phyloP scores from a whole-genome alignment of 2,329 filamentous ascomycete species.

The Penicillium verrucosum region DNA sequence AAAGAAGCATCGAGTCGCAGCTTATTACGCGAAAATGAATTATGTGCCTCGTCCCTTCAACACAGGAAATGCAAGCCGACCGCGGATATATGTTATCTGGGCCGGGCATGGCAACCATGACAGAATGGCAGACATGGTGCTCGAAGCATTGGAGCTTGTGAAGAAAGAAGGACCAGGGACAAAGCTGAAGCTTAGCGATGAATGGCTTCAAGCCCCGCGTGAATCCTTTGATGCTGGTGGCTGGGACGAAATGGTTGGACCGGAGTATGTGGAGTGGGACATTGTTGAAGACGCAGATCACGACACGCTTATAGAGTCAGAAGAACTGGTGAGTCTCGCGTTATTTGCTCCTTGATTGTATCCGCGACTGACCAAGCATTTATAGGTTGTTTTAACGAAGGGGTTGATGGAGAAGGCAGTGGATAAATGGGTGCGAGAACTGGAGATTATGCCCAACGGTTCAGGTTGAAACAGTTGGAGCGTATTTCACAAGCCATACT shows the following conservation, averaged over 20 bases:
- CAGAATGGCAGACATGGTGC: constrained; percentile 1
- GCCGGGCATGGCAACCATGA: constrained; percentile 14
- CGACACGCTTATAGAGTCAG: constrained; percentile 10
- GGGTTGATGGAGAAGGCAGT: constrained; percentile 4
- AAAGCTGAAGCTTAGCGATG: neutral
- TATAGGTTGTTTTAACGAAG: constrained; percentile 2
- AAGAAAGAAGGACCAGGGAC: neutral
- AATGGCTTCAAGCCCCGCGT: constrained; percentile 7
- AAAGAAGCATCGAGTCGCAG: constrained; percentile 6
- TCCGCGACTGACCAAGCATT: neutral
- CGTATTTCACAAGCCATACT: no score
- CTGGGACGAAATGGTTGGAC: constrained; percentile 14
- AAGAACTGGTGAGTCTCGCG: neutral
- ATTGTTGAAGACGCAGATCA: constrained; percentile 8
- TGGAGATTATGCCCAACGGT: neutral
- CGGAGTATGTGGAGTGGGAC: constrained; percentile 8
- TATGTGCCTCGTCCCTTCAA: constrained; percentile 6
- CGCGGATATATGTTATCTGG: constrained; percentile 11
- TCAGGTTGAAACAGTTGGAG: neutral
- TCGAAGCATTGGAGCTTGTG: constrained; percentile 1
- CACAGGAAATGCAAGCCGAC: neutral
- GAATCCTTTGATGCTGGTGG: constrained; percentile 10
- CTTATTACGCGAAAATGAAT: constrained; percentile 7
- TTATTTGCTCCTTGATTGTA: neutral
- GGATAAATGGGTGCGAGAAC: constrained; percentile 6